Conservation (phyloP, 306 rosid genomes). For the Vachellia pachyceras region DNA sequence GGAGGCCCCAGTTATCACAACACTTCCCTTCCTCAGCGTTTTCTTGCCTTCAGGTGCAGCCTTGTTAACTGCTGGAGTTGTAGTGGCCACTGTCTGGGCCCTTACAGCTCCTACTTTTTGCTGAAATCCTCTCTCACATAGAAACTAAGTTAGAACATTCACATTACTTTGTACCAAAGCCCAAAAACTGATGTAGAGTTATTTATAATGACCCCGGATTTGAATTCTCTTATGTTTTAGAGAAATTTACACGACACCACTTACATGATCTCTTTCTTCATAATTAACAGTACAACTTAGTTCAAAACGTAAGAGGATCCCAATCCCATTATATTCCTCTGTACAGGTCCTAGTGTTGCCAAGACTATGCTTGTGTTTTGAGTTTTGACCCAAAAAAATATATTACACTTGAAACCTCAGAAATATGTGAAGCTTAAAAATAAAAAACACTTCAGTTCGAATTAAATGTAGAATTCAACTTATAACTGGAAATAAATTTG, state of each 20-base stretch:
- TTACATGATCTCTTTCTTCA: background rate
- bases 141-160: constrained; percentile 19
- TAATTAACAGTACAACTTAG: background rate
- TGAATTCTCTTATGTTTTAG: background rate
- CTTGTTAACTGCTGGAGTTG: constrained; percentile 63
- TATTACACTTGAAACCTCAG: background rate
- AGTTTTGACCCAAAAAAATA: background rate
- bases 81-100: constrained; percentile 71
- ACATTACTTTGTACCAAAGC: background rate
- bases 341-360: background rate
- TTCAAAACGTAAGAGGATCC: background rate
- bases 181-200: background rate
- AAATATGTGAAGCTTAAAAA: background rate
- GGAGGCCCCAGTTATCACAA: constrained; percentile 90
- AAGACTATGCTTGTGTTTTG: background rate
- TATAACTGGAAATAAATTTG: constrained; percentile 2
- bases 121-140: constrained; percentile 64
- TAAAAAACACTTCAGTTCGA: background rate
- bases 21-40: constrained; percentile 87
- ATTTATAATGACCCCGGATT: constrained; percentile 1
- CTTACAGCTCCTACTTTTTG: constrained; percentile 56
- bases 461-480: background rate
- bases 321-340: background rate
- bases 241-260: background rate
- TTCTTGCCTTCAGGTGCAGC: constrained; percentile 83